Base-by-base conservation (phyloP, 768 basidiomycete genomes). In the Sutorius australiensis region DNA sequence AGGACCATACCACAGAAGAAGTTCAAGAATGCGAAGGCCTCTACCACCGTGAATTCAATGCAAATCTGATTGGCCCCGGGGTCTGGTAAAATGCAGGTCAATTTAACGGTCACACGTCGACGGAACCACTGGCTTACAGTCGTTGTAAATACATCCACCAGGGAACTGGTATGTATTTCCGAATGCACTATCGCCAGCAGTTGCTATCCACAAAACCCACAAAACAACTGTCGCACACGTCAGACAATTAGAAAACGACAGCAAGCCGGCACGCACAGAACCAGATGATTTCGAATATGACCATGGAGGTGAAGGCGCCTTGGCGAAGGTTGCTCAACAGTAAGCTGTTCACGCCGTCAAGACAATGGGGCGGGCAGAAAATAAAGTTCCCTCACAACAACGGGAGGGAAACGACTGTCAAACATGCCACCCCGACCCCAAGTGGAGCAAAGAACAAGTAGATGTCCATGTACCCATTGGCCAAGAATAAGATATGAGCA, bases 201-300 rank as follows among this genome's bases (percentile, higher is more conserved):
- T 47, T 21, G 19, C 59, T 21, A 47, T 47, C 67, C 68, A 68
- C 6, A 61, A 11, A 6, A 57, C 5, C 64, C 64, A 67, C 44
- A 70, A 41, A 11, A 61, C 0, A 10, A 63, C 67, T 62, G 52
- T 55, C 31, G 40, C 27, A 36, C 17, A 42, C 1, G 37, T 52
- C 48, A 53, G 48, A 43, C 6, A 36, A 4, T n/a, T 5, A 37
- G 8, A 36, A 34, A 3, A 5, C 1, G 10, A 13, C 10, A 27
- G 33, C 16, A 5, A 14, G 6, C 1, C 13, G n/a, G 43, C 9
- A 66, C 62, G 40, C 30, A 68, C 67, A 55, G 48, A 62, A 58
- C 67, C 57, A 70, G 17, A 56, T n/a, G 27, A 61, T 44, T 54
- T 69, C 60, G 11, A 67, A 67, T n/a, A 59, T 12, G 7, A 69